Base-by-base conservation (phyloP, 1,284 basidiomycete genomes). In the Prillingera fragicola region DNA sequence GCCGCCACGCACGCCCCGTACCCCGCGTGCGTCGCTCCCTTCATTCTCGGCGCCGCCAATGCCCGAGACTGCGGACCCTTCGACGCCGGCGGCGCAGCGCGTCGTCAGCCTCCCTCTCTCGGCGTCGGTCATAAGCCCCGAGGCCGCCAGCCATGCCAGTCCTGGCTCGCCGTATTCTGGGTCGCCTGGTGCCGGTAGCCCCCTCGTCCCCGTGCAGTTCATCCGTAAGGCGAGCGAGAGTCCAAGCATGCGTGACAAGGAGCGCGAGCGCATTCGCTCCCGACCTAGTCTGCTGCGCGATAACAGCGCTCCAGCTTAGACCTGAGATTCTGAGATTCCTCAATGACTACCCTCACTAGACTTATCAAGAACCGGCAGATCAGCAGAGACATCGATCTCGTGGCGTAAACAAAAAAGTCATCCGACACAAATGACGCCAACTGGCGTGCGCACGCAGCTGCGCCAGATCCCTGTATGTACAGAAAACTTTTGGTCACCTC, bases 201-300 rank as follows among this genome's bases (percentile, higher is more conserved):
- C 65, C 5, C 40, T 69, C 13, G 43, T 60, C 5, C 59, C 65
- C 1, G 44, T 69, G 7, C 57, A 64, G 14, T 65, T 65, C 42
- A 60, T 71, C 38, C 50, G 60, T 22, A 62, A 59, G 35, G 67
- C 67, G 10, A 60, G 60, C 19, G 65, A 70, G 28, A 62, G 58
- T 28, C 65, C 67, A 1, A 47, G 46, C 6, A 47, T 61, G n/a
- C 46, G 63, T 23, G 59, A 64, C 23, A 56, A 49, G 33, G 65
- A 70, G 50, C 61, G 63, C 34, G 61, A 62, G 48, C 39, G 19
- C 21, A 18, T 45, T 18, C 25, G 25, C n/a, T 7, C 25, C 15
- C 15, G 25, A 14, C 18, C 25, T 21, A n/a, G 38, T 14, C 15
- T 21, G 14, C 29, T 15, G 7, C 29, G 29, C 18, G 29, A n/a